These are phyloP conservation scores for Colletotrichum sublineola DNA, from an alignment of 2,329 filamentous ascomycete genomes.

Conservation along the genomic window DNA sequence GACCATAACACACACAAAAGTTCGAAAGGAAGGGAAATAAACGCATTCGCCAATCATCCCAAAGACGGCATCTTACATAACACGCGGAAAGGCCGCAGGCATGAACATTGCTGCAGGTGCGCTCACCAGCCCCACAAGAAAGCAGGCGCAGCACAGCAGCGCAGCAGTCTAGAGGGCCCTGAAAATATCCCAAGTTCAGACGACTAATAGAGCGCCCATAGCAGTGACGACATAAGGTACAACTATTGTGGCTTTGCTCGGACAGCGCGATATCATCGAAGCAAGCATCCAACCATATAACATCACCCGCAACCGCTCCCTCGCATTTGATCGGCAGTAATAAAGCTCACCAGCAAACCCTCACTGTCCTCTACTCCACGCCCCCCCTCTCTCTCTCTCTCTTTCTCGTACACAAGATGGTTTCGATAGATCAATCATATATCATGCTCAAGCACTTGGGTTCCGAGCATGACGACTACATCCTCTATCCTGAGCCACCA, in stretches of 20 bases:
- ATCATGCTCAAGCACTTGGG: slow-evolving; percentile 47
- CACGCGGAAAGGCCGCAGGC: slow-evolving; percentile 37
- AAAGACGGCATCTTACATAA: slow-evolving; percentile 14
- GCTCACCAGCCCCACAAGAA: slow-evolving; percentile 36
- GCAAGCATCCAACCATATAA: slow-evolving; percentile 26
- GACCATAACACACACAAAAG: too few species aligned
- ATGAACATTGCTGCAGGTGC: slow-evolving; percentile 42
- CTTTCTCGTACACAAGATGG: slow-evolving; percentile 40
- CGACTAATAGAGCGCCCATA: slow-evolving; percentile 31
- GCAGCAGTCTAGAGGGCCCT: slow-evolving; percentile 13
- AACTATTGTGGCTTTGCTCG: slow-evolving; percentile 39
- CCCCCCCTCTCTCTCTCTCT: too few species aligned
- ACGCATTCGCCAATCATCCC: slow-evolving; percentile 10
- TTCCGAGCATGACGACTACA: slow-evolving; percentile 55
- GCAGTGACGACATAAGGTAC: slow-evolving; percentile 39
- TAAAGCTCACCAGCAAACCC: slow-evolving; percentile 7
- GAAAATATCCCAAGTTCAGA: slow-evolving; percentile 22
- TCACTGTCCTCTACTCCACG: background rate
- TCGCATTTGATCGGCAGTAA: background rate
- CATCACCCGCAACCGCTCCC: background rate
- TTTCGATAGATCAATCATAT: slow-evolving; percentile 46
- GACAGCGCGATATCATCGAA: slow-evolving; percentile 26
- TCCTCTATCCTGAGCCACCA: slow-evolving; percentile 61
- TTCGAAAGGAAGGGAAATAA: background rate
- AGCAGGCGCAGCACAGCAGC: slow-evolving; percentile 40